These are phyloP conservation scores for Verticillium nonalfalfae DNA, from an alignment of 2,329 filamentous ascomycete species.

Conservation along the genomic window DNA sequence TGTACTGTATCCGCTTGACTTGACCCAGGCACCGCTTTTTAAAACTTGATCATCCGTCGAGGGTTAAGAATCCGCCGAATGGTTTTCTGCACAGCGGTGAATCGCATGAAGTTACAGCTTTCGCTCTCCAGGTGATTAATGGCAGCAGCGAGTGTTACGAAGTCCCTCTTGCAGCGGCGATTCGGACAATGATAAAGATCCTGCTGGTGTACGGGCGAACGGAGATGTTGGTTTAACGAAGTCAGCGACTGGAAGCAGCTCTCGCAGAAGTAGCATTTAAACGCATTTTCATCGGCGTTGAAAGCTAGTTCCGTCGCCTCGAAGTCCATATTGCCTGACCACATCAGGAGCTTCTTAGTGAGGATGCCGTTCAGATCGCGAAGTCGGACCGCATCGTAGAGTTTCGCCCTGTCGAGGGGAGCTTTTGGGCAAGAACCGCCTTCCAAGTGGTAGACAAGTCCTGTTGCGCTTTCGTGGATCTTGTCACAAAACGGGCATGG, in stretches of 20 bases:
- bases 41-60: conserved; percentile 2
- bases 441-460: too few relatives aligned
- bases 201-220: conserved; percentile 20
- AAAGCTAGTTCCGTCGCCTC: not conserved
- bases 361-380: conserved; percentile 42
- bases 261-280: conserved; percentile 14
- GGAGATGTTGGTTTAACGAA: not conserved
- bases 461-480: too few relatives aligned
- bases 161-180: conserved; percentile 23
- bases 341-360: conserved; percentile 43
- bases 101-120: conserved; percentile 29
- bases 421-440: conserved; percentile 29
- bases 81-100: conserved; percentile 27
- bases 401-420: conserved; percentile 36
- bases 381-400: conserved; percentile 37
- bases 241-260: not conserved
- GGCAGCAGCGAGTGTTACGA: conserved; percentile 29
- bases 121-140: conserved; percentile 39
- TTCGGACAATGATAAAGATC: conserved; percentile 34
- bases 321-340: conserved; percentile 18
- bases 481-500: too few relatives aligned
- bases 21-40: too few relatives aligned
- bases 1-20: too few relatives aligned
- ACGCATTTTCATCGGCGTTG: not conserved
- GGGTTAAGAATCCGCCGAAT: conserved; percentile 7